Percentiles rank a stretch among this genome's conserved stretches.
phyloP scores from a whole-genome alignment of 495 filamentous ascomycete genomes.

The Aspergillus mulundensis region DNA sequence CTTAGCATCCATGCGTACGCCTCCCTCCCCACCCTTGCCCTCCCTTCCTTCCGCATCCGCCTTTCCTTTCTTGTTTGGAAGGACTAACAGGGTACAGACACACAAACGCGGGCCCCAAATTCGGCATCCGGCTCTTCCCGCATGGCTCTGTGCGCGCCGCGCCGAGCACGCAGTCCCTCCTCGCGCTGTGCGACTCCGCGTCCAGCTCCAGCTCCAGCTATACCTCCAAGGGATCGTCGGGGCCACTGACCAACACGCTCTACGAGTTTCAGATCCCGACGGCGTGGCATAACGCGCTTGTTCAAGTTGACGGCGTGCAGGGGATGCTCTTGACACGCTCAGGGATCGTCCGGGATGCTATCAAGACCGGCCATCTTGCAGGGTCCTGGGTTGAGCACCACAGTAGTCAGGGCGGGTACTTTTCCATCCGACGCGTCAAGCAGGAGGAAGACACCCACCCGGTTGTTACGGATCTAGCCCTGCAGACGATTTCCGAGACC shows the following conservation, averaged over 20 bases:
- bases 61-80: too few species aligned
- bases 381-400: neutral
- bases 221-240: neutral
- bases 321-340: neutral
- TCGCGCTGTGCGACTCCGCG: too few species aligned
- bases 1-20: slow-evolving; percentile 34
- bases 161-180: neutral
- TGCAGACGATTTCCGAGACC: too few species aligned
- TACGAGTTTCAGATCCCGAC: slow-evolving; percentile 35
- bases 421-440: neutral
- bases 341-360: slow-evolving; percentile 2
- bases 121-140: slow-evolving; percentile 36
- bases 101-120: slow-evolving; percentile 38
- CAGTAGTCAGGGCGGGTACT: neutral
- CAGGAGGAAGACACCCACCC: neutral
- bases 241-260: neutral
- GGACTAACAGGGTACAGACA: slow-evolving; percentile 17
- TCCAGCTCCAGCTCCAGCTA: neutral
- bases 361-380: neutral
- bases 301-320: slow-evolving; percentile 15
- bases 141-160: slow-evolving; percentile 12
- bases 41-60: neutral
- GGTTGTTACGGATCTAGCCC: too few species aligned
- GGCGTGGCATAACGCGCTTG: slow-evolving; percentile 42
- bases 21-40: neutral